Conservation (phyloP, 345 rosid species). For the Eucalyptus marginata region DNA sequence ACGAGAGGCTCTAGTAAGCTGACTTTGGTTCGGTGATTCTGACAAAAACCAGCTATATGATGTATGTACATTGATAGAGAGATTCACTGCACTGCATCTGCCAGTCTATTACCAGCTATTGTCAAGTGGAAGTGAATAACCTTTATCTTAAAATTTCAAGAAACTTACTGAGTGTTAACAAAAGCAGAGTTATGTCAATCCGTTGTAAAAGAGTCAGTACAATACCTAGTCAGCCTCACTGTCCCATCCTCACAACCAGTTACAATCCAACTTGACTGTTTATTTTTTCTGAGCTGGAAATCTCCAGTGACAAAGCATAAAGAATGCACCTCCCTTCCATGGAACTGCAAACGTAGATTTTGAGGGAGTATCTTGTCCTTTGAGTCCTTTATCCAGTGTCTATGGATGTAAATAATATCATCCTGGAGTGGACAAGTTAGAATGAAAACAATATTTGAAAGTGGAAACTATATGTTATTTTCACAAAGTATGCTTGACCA, state of each 20-base stretch:
- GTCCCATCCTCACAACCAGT: conserved; percentile 99
- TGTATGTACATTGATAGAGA: neutral
- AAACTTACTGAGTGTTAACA: neutral
- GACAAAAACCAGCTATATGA: neutral
- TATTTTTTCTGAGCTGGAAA: conserved; percentile 12
- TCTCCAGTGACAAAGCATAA: conserved; percentile 57
- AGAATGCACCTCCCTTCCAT: conserved; percentile 93
- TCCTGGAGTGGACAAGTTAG: conserved; percentile 34
- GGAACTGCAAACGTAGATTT: conserved; percentile 78
- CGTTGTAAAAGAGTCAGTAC: neutral
- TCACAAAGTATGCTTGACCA: neutral
- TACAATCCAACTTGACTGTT: conserved; percentile 67
- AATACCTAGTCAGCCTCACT: conserved; percentile 86
- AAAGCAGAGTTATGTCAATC: neutral
- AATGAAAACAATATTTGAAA: neutral
- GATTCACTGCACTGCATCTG: neutral
- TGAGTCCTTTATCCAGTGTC: conserved; percentile 38
- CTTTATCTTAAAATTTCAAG: neutral
- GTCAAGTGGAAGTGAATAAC: neutral
- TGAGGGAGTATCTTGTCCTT: conserved; percentile 47
- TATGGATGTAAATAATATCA: conserved; percentile 67
- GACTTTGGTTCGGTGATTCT: neutral
- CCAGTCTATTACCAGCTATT: neutral
- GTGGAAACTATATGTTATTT: neutral
- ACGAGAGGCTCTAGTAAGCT: neutral